A percentile compares a stretch with the other conserved stretches of the same genome.
Evolutionary conservation across 1,284 basidiomycete genomes (phyloP).

Genomic region (Ganoderma multipileum): DNA sequence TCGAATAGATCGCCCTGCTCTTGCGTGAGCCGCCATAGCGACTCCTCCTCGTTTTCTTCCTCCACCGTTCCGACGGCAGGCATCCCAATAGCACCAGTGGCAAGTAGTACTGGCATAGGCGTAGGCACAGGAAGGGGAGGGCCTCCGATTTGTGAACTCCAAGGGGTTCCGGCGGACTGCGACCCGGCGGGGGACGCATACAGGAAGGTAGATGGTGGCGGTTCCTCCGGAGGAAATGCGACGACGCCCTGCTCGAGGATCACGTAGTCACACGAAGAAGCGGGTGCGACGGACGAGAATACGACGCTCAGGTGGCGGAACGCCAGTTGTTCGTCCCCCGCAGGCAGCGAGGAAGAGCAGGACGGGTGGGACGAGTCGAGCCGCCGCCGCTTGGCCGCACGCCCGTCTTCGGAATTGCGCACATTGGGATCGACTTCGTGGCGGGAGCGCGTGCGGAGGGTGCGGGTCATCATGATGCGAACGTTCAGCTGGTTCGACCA

Average conservation of each 20-base stretch:
- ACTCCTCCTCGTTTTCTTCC: conserved; percentile 13
- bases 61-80: neutral
- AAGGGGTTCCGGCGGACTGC: neutral
- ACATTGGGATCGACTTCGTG: conserved; percentile 5
- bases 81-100: neutral
- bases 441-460: conserved; percentile 56
- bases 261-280: conserved; percentile 75
- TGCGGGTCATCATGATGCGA: conserved; percentile 83
- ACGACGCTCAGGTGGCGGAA: conserved; percentile 75
- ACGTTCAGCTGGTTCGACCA: conserved; percentile 93
- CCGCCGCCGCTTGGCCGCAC: conserved; percentile 3
- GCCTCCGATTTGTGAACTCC: neutral
- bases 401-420: neutral
- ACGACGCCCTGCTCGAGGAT: conserved; percentile 67
- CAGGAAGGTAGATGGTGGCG: conserved; percentile 20
- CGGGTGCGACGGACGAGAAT: conserved; percentile 70
- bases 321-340: conserved; percentile 49
- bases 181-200: conserved; percentile 6
- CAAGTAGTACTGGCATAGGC: neutral
- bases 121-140: neutral
- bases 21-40: conserved; percentile 14
- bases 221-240: conserved; percentile 31
- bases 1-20: conserved; percentile 4
- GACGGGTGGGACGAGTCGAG: conserved; percentile 1
- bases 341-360: neutral